A percentile compares a stretch with the other conserved stretches of the same genome.
Evolutionary conservation across 2,329 filamentous ascomycete species (phyloP).

Genomic region (Chlorencoelia australis): DNA sequence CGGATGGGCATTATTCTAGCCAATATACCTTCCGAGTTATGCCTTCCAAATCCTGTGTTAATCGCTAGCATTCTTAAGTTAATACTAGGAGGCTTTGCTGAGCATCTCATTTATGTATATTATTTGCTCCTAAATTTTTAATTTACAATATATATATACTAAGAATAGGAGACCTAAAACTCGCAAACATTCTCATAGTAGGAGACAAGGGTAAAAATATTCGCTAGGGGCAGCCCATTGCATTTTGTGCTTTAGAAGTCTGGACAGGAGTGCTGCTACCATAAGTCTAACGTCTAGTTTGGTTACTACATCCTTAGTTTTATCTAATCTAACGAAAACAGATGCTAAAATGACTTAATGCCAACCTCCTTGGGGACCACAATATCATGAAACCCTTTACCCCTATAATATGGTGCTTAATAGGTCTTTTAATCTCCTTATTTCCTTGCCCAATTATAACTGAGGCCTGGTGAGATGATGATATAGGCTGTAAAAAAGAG

Average conservation of each 20-base stretch:
- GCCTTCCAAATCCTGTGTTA: slow-evolving; percentile 6
- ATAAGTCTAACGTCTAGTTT: slow-evolving; percentile 12
- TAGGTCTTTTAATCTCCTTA: too few species aligned
- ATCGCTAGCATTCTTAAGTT: slow-evolving; percentile 7
- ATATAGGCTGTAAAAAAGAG: too few species aligned
- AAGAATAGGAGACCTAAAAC: slow-evolving; percentile 7
- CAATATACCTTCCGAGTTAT: slow-evolving; percentile 6
- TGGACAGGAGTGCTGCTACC: slow-evolving; percentile 11
- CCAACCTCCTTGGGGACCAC: slow-evolving; percentile 10
- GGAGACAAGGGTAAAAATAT: slow-evolving; percentile 6
- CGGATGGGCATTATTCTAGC: slow-evolving; percentile 9
- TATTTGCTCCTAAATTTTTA: slow-evolving; percentile 1
- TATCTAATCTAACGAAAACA: slow-evolving; percentile 10
- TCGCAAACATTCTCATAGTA: slow-evolving; percentile 7
- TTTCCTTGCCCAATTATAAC: too few species aligned
- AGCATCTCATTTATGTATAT: slow-evolving; percentile 9
- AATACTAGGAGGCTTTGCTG: slow-evolving; percentile 7
- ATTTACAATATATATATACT: slow-evolving; percentile 3
- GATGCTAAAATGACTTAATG: slow-evolving; percentile 10
- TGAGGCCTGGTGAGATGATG: too few species aligned
- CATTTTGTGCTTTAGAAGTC: slow-evolving; percentile 7
- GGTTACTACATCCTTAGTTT: slow-evolving; percentile 8
- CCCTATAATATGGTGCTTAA: slow-evolving; percentile 10
- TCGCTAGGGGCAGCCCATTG: slow-evolving; percentile 6
- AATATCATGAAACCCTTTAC: slow-evolving; percentile 10